Conservation (phyloP, 208 protist genomes). For the Acanthamoeba culbertsoni region DNA sequence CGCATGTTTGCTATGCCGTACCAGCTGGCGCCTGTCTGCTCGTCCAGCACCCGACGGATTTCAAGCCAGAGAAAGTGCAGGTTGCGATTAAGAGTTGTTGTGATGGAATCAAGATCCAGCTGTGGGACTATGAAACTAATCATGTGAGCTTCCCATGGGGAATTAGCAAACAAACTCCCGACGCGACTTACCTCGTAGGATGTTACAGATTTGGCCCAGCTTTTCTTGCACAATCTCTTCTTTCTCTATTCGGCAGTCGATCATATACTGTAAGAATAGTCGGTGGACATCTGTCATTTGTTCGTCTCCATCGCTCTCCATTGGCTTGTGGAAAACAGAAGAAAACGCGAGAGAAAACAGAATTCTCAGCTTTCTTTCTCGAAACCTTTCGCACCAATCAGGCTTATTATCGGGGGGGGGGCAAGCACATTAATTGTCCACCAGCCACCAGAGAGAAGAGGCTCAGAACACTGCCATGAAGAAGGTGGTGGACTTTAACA, state of each 20-base stretch:
- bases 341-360: too few relatives aligned
- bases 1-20: constrained; percentile 10
- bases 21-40: not conserved
- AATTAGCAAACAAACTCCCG: not conserved
- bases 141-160: too few relatives aligned
- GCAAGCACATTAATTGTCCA: not conserved
- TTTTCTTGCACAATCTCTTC: not conserved
- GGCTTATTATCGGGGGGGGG: too few relatives aligned
- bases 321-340: too few relatives aligned
- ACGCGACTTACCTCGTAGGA: not conserved
- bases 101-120: not conserved
- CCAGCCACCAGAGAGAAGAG: too few relatives aligned
- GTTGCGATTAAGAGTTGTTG: not conserved
- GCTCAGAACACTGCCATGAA: too few relatives aligned
- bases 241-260: not conserved
- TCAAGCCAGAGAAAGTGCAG: constrained; percentile 19
- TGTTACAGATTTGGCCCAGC: not conserved
- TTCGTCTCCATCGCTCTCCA: not conserved
- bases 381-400: too few relatives aligned
- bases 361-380: too few relatives aligned
- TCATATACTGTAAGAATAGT: not conserved
- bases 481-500: too few relatives aligned
- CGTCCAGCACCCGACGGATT: not conserved
- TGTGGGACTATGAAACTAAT: not conserved
- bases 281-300: constrained; percentile 31